phyloP scores from a whole-genome alignment of 164 flowering plant species.

The Vitis vinifera region ASM3070453v1 NC_081812.1:3976001-3976500 shows the following conservation, averaged over 20 bases:
- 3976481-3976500: conserved; percentile 5
- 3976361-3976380: conserved; percentile 62
- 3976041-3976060: neutral
- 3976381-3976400: conserved; percentile 92
- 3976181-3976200: conserved; percentile 96
- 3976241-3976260: conserved; percentile 89
- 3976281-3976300: neutral
- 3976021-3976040: conserved; percentile 71
- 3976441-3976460: conserved; percentile 69
- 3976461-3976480: neutral
- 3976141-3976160: conserved; percentile 84
- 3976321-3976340: neutral
- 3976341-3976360: conserved; percentile 2
- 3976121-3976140: conserved; percentile 89
- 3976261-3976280: conserved; percentile 66
- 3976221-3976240: conserved; percentile 81
- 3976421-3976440: conserved; percentile 83
- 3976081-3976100: conserved; percentile 6
- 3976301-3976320: neutral
- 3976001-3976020: conserved; percentile 92
- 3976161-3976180: conserved; percentile 88
- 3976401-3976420: conserved; percentile 84
- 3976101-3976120: conserved; percentile 16
- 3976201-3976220: conserved; percentile 91
- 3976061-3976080: neutral